A percentile compares a stretch with the other conserved stretches of the same genome.
phyloP scores from a whole-genome alignment of 352 stramenopile genomes.

The Lagenidium sp. region DNA sequence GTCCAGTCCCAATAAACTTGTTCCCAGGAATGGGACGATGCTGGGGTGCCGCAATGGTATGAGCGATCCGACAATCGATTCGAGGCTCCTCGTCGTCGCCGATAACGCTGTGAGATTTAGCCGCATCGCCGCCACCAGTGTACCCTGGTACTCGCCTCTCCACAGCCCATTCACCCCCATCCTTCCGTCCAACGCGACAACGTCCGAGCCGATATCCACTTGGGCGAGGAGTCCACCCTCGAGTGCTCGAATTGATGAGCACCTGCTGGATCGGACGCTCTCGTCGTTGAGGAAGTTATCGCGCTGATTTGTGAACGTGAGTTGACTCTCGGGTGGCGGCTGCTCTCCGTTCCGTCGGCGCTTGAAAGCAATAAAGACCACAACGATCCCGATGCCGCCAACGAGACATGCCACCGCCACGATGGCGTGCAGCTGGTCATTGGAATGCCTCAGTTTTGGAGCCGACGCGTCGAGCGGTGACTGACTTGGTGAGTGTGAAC shows the following conservation, averaged over 20 bases:
- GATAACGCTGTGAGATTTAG: conserved; percentile 18
- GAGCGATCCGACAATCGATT: conserved; percentile 42
- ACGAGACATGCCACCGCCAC: conserved; percentile 5
- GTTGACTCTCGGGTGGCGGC: background rate
- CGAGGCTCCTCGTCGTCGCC: conserved; percentile 19
- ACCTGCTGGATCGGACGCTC: background rate
- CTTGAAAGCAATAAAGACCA: conserved; percentile 6
- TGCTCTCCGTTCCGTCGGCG: conserved; percentile 1
- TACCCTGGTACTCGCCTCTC: conserved; percentile 11
- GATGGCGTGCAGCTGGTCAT: conserved; percentile 1
- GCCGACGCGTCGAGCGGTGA: too few species aligned
- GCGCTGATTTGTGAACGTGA: conserved; percentile 8
- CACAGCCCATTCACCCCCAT: conserved; percentile 23
- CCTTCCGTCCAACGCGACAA: conserved; percentile 2
- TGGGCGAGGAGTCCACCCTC: conserved; percentile 2
- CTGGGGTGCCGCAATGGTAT: conserved; percentile 54
- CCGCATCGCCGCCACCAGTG: conserved; percentile 35
- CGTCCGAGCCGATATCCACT: conserved; percentile 3
- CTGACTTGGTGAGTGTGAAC: too few species aligned
- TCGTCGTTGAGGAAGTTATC: conserved; percentile 10
- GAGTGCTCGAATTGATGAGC: background rate
- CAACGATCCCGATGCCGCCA: conserved; percentile 4
- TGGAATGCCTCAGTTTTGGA: background rate
- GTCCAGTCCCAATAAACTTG: conserved; percentile 39
- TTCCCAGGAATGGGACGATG: conserved; percentile 57